These are phyloP conservation scores for Urtica urens DNA, from an alignment of 306 rosid genomes.

Conservation along the genomic window DNA sequence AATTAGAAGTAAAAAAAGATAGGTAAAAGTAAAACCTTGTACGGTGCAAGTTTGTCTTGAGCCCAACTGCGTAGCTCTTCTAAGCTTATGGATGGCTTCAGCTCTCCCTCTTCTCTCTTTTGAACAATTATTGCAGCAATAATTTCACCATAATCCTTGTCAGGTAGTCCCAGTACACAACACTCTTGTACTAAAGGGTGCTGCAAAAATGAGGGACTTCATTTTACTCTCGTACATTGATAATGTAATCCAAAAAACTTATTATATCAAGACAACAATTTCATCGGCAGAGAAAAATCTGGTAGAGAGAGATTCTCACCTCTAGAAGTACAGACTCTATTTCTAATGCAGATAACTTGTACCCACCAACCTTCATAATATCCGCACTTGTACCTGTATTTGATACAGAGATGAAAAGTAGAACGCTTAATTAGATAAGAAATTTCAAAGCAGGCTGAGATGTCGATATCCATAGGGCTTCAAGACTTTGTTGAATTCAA, in stretches of 20 bases:
- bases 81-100: conserved; percentile 44
- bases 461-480: too few relatives aligned
- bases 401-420: conserved; percentile 4
- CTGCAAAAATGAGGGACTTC: conserved; percentile 32
- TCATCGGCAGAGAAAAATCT: not conserved
- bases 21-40: conserved; percentile 49
- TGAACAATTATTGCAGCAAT: conserved; percentile 69
- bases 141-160: conserved; percentile 74
- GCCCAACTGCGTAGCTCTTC: conserved; percentile 68
- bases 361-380: conserved; percentile 93
- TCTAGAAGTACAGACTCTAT: conserved; percentile 75
- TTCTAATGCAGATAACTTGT: conserved; percentile 83
- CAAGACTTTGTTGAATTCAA: not conserved
- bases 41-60: conserved; percentile 77
- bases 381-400: conserved; percentile 70
- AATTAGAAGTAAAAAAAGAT: not conserved
- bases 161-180: conserved; percentile 80
- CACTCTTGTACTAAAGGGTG: conserved; percentile 71
- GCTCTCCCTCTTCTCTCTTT: conserved; percentile 35
- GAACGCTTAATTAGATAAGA: conserved; percentile 1
- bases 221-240: too few relatives aligned
- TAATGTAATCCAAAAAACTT: too few relatives aligned
- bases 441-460: not conserved
- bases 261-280: too few relatives aligned
- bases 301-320: conserved; percentile 31